These are phyloP conservation scores for Sequoiadendron giganteum DNA, from an alignment of 75 land plant genomes.

Conservation along the genomic window DNA sequence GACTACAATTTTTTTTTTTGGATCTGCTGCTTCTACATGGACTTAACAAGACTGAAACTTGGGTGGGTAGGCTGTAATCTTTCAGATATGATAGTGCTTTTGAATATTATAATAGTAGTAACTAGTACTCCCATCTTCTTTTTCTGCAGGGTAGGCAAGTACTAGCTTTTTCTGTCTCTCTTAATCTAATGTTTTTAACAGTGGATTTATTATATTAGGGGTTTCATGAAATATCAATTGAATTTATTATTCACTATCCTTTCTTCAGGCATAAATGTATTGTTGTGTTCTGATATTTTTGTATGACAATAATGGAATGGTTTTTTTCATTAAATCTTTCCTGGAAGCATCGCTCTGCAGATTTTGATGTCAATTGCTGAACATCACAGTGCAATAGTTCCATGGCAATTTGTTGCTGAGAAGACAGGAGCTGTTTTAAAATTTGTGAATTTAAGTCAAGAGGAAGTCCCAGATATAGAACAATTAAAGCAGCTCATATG, in stretches of 20 bases:
- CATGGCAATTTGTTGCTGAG: slow-evolving; percentile 90
- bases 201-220: not conserved
- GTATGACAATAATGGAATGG: not conserved
- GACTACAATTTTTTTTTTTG: too few relatives aligned
- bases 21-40: not conserved
- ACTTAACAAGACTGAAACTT: not conserved
- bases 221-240: not conserved
- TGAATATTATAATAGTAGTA: not conserved
- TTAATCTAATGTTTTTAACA: not conserved
- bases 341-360: slow-evolving; percentile 34
- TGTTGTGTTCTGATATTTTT: not conserved
- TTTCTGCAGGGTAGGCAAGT: not conserved
- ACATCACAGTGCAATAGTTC: slow-evolving; percentile 96
- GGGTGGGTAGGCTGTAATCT: not conserved
- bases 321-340: slow-evolving; percentile 1
- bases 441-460: slow-evolving; percentile 56
- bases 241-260: not conserved
- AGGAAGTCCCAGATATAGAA: slow-evolving; percentile 62
- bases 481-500: slow-evolving; percentile 53
- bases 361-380: slow-evolving; percentile 80
- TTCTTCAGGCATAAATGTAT: not conserved
- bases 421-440: slow-evolving; percentile 76
- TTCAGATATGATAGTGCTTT: slow-evolving; percentile 1
- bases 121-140: not conserved
- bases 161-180: not conserved